These are phyloP conservation scores for Aspergillus asperescens DNA, from an alignment of 495 filamentous ascomycete genomes.

Conservation along the genomic window DNA sequence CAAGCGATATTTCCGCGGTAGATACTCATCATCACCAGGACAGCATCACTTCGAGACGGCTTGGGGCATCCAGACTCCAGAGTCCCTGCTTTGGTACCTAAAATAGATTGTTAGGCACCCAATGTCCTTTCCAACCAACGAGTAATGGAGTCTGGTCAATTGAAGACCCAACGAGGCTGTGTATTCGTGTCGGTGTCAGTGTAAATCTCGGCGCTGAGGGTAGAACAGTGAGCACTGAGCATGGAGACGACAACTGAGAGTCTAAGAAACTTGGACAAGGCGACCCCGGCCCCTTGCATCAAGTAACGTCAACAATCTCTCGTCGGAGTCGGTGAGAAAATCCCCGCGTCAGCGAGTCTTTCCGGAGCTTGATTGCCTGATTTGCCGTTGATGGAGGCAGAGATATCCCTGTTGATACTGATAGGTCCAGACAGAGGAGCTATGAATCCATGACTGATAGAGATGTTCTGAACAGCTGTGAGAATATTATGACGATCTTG, in stretches of 20 bases:
- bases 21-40: background rate
- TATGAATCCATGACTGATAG: background rate
- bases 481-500: background rate
- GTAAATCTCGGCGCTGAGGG: background rate
- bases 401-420: background rate
- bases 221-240: background rate
- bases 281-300: conserved; percentile 2
- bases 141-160: background rate
- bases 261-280: background rate
- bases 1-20: background rate
- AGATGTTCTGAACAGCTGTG: background rate
- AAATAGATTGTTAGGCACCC: background rate
- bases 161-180: conserved; percentile 3
- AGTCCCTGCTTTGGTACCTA: conserved; percentile 2
- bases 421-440: background rate
- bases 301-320: background rate
- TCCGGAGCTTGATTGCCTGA: conserved; percentile 3
- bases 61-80: background rate
- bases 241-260: background rate
- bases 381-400: background rate
- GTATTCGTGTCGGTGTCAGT: background rate
- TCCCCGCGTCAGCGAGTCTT: background rate
- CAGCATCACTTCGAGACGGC: background rate
- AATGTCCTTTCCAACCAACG: conserved; percentile 1
- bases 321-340: conserved; percentile 6